Evolutionary conservation across 169 alveolate species (phyloP), one percentile per base, ranked within the genome.

Genomic region (Plasmodium gonderi): DNA sequence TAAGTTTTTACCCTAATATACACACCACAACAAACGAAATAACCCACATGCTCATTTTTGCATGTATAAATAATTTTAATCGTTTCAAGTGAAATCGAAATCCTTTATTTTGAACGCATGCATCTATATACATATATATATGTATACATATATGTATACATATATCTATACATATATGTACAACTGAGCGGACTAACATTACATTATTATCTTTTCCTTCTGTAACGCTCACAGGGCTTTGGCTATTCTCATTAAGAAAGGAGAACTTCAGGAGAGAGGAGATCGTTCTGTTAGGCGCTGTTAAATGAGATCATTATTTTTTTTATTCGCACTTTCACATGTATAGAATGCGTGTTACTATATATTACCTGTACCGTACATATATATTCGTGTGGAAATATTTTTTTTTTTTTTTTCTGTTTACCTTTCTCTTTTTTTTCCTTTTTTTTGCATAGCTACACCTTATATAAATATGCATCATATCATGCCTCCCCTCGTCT

Each of bases 201-300:
- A 38, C 44, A 6, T 79, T 29, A 31, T 17, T 65, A 26, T 20
- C 11, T 5, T 47, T 47, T 69, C 29, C 49, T 54, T 38, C 8
- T 72, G 6, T 31, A 45, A 42, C 38, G 45, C 3, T 14, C 40
- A 17, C 95, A 96, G 98, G 92, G 98, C 98, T 1, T 60, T 96
- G 81, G 95, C 96, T 26, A 94, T 96, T 31, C 93, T 96, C 33
- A 95, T 96, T 36, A 95, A 95, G 83, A 91, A 96, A 42, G 97
- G 97, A 1, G 96, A 91, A 36, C 95, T 96, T 11, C 98, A 96
- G 85, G 98, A 96, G 68, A 94, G 98, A 44, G 98, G 98, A 1
- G 98, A 96, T 74, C 94, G 96, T 12, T 96, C 98, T 33, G 96
- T 96, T 33, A 91, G 97, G 74, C 91, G 98, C 81, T 78, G 95